Evolutionary conservation across 208 protist genomes (phyloP).

Genomic region (Porcisia deanei): DNA sequence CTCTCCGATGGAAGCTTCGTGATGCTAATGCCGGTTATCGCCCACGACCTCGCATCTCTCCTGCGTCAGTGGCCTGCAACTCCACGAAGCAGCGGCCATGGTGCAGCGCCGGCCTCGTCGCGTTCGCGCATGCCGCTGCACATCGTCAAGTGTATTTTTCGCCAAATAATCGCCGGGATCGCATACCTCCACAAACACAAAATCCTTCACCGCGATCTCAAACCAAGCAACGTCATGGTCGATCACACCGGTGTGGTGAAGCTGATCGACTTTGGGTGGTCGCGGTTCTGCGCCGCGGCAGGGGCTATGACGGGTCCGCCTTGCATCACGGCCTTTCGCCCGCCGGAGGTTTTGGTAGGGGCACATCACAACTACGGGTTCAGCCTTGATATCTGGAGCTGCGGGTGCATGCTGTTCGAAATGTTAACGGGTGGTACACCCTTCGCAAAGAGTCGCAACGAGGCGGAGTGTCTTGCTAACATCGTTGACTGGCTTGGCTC

Average conservation of each 20-base stretch:
- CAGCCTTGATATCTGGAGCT: slow-evolving; percentile 95
- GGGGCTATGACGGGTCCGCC: slow-evolving; percentile 71
- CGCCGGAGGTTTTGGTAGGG: slow-evolving; percentile 77
- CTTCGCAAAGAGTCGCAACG: slow-evolving; percentile 80
- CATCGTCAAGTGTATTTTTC: slow-evolving; percentile 81
- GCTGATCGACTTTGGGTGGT: slow-evolving; percentile 92
- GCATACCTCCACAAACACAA: slow-evolving; percentile 79
- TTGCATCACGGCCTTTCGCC: slow-evolving; percentile 70
- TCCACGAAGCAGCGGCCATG: slow-evolving; percentile 5
- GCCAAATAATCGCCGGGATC: slow-evolving; percentile 74
- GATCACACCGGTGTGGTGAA: slow-evolving; percentile 70
- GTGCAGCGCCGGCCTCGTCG: slow-evolving; percentile 2
- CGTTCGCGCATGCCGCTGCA: slow-evolving; percentile 65
- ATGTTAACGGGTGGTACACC: slow-evolving; percentile 94
- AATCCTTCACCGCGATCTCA: slow-evolving; percentile 88
- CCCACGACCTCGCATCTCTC: slow-evolving; percentile 73
- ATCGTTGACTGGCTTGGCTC: slow-evolving; percentile 85
- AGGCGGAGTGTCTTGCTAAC: slow-evolving; percentile 56
- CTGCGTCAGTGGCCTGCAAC: slow-evolving; percentile 53
- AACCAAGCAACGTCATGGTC: slow-evolving; percentile 91
- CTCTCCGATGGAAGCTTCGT: slow-evolving; percentile 65
- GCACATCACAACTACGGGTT: slow-evolving; percentile 83
- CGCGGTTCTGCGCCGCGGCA: slow-evolving; percentile 35
- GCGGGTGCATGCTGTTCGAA: slow-evolving; percentile 98
- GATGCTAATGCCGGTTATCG: slow-evolving; percentile 74